Evolutionary conservation across 164 flowering plant genomes (phyloP).

Genomic region (Buxus sempervirens): DNA sequence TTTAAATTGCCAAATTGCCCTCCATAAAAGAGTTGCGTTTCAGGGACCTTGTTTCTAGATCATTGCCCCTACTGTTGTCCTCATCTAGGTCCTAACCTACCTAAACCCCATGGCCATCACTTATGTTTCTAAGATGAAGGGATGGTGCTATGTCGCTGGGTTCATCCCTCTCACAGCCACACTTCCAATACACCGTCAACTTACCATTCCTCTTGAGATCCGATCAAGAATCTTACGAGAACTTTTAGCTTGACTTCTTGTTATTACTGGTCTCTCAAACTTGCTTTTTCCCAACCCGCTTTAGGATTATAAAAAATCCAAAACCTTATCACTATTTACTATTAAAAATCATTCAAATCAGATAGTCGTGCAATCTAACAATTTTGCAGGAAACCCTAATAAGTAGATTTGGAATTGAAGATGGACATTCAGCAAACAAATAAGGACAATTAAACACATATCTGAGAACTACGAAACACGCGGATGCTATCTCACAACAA

Average conservation of each 20-base stretch:
- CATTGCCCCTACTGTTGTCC: constrained; percentile 34
- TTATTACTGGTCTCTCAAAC: background rate
- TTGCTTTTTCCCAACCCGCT: background rate
- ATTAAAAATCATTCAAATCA: background rate
- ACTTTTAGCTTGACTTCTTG: background rate
- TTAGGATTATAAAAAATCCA: constrained; percentile 19
- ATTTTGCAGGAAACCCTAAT: constrained; percentile 35
- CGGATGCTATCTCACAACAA: constrained; percentile 10
- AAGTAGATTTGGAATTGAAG: constrained; percentile 2
- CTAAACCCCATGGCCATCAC: constrained; percentile 31
- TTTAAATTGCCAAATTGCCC: no score
- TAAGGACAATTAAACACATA: constrained; percentile 3
- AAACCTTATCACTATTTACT: constrained; percentile 27
- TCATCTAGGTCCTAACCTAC: constrained; percentile 25
- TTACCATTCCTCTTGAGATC: constrained; percentile 48
- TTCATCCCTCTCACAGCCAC: constrained; percentile 52
- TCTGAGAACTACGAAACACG: constrained; percentile 1
- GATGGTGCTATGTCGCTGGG: constrained; percentile 37
- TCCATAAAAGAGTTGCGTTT: no score
- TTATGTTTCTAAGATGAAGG: constrained; percentile 44
- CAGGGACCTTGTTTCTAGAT: no score
- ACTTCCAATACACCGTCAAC: constrained; percentile 82
- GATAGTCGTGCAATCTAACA: constrained; percentile 10
- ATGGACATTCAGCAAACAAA: constrained; percentile 13
- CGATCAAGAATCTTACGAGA: no score